Conservation (phyloP, 1,284 basidiomycete genomes). For the Meripilus lineatus region DNA sequence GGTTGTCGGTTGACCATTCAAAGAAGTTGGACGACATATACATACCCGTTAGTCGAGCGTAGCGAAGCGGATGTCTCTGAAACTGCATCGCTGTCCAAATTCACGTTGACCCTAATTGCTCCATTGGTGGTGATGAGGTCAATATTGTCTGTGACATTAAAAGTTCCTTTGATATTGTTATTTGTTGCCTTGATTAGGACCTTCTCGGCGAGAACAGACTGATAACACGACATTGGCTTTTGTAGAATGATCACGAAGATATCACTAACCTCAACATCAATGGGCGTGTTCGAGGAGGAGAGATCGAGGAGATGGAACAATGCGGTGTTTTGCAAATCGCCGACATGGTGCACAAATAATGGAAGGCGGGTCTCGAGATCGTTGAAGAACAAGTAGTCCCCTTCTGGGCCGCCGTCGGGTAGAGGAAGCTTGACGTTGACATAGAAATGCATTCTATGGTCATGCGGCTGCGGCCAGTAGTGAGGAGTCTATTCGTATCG, state of each 20-base stretch:
- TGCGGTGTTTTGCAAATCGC: conserved; percentile 13
- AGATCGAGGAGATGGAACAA: conserved; percentile 16
- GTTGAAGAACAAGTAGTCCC: conserved; percentile 15
- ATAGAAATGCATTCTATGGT: conserved; percentile 12
- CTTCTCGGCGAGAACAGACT: conserved; percentile 30
- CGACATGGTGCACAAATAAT: conserved; percentile 18
- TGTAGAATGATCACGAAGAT: not conserved
- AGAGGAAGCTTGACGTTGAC: conserved; percentile 17
- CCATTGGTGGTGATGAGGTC: conserved; percentile 32
- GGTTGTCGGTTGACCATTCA: not conserved
- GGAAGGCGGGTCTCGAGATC: conserved; percentile 20
- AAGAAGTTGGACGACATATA: not conserved
- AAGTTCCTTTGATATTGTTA: conserved; percentile 37
- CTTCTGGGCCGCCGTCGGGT: not conserved
- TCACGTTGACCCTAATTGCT: conserved; percentile 31
- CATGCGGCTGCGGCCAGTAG: conserved; percentile 3
- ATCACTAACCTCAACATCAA: conserved; percentile 15
- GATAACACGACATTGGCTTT: not conserved
- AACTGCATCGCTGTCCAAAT: conserved; percentile 26
- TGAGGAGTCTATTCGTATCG: conserved; percentile 13
- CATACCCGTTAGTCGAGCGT: conserved; percentile 35
- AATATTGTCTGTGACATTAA: conserved; percentile 31
- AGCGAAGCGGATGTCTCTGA: conserved; percentile 21
- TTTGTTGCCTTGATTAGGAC: conserved; percentile 29
- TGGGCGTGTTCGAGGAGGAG: conserved; percentile 14